phyloP scores from a whole-genome alignment of 257 asterid species.

The Cynanchum wilfordii region DNA sequence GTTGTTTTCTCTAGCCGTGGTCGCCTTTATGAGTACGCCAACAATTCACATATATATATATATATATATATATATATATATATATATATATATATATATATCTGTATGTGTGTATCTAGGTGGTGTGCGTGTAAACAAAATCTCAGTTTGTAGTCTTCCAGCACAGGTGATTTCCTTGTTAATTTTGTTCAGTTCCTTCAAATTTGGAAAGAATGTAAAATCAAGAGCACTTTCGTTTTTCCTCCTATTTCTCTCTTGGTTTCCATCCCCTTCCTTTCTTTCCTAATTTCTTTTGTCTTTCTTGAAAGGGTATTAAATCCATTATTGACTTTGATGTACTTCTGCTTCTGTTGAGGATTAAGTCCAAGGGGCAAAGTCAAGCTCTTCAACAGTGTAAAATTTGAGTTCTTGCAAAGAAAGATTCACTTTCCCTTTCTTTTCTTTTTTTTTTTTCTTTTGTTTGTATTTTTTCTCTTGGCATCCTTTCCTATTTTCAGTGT shows the following conservation, averaged over 20 bases:
- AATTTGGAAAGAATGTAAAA: slow-evolving; percentile 11
- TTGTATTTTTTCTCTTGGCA: slow-evolving; percentile 27
- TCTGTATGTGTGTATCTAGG: slow-evolving; percentile 24
- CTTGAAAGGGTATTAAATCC: background rate
- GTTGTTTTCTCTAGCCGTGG: slow-evolving; percentile 90
- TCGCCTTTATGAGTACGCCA: slow-evolving; percentile 89
- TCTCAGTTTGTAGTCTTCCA: background rate
- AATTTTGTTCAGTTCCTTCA: slow-evolving; percentile 6
- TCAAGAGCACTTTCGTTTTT: slow-evolving; percentile 1
- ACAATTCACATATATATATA: slow-evolving; percentile 50
- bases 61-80: no score
- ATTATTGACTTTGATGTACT: background rate
- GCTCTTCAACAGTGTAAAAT: slow-evolving; percentile 22
- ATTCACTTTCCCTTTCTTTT: slow-evolving; percentile 21
- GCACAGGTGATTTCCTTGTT: background rate
- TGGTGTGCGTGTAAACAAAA: background rate
- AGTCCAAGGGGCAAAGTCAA: slow-evolving; percentile 21
- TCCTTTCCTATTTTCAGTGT: slow-evolving; percentile 27
- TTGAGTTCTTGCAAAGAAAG: slow-evolving; percentile 21
- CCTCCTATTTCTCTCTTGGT: slow-evolving; percentile 4
- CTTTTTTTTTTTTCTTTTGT: slow-evolving; percentile 12
- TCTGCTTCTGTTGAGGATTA: slow-evolving; percentile 16
- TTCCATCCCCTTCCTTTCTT: background rate
- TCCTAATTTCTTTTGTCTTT: slow-evolving; percentile 12
- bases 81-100: slow-evolving; percentile 25